Conservation (phyloP, 768 basidiomycete genomes). For the Leucocoprinus leucothites region DNA sequence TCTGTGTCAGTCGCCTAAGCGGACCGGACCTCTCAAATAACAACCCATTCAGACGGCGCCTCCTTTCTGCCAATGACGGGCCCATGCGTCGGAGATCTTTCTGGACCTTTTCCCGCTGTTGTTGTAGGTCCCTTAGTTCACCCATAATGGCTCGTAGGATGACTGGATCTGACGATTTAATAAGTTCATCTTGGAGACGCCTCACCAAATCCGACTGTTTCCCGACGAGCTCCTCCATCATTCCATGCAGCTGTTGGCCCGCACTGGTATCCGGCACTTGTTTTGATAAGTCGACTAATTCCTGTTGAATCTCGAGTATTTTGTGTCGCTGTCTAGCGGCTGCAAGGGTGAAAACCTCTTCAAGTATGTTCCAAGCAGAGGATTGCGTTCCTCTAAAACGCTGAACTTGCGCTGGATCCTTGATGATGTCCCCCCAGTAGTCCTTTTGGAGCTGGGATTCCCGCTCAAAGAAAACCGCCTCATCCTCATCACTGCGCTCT, state of each 20-base stretch:
- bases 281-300: conserved; percentile 7
- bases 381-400: neutral
- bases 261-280: conserved; percentile 2
- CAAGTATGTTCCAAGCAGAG: conserved; percentile 1
- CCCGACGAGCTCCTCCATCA: neutral
- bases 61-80: neutral
- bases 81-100: neutral
- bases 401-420: neutral
- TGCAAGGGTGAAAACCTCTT: neutral
- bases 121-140: neutral
- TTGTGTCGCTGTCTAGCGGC: neutral
- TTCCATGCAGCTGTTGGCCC: conserved; percentile 1
- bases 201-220: conserved; percentile 1
- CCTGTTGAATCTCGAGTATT: conserved; percentile 10
- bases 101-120: neutral
- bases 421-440: conserved; percentile 8
- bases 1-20: neutral
- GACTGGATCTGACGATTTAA: neutral
- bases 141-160: neutral
- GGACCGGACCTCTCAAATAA: neutral
- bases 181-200: neutral
- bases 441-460: conserved; percentile 5
- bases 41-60: neutral
- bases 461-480: neutral
- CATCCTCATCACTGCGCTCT: neutral